Conservation (phyloP, 2,329 filamentous ascomycete genomes). For the Trichophaea hybrida region DNA sequence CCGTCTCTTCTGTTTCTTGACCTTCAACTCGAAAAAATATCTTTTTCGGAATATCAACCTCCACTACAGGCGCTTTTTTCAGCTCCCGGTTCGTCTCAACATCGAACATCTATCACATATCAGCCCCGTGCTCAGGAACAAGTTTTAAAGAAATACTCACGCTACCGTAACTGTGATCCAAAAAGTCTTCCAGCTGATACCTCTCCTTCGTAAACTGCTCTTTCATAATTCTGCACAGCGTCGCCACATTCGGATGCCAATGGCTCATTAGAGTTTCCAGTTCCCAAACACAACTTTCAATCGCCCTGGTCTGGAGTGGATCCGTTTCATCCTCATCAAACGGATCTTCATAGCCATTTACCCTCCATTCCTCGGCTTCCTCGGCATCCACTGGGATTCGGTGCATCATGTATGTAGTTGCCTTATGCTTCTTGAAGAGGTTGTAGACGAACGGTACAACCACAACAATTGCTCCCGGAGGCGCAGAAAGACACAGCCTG, state of each 20-base stretch:
- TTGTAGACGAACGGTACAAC: conserved; percentile 94
- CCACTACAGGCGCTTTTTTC: conserved; percentile 75
- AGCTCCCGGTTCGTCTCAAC: conserved; percentile 70
- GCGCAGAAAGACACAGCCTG: conserved; percentile 69
- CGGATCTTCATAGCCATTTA: conserved; percentile 53
- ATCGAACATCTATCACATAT: conserved; percentile 53
- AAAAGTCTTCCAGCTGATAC: conserved; percentile 92
- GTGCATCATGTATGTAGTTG: conserved; percentile 93
- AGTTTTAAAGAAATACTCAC: conserved; percentile 37
- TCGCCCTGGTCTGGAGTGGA: conserved; percentile 70
- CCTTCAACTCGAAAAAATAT: conserved; percentile 40
- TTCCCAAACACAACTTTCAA: conserved; percentile 92
- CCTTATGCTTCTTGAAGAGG: conserved; percentile 73
- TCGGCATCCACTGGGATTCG: conserved; percentile 44
- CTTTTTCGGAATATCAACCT: conserved; percentile 83
- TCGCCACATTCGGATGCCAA: conserved; percentile 93
- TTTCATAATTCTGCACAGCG: conserved; percentile 80
- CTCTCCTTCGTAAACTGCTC: conserved; percentile 94
- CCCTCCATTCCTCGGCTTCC: conserved; percentile 45
- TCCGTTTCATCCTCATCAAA: conserved; percentile 64
- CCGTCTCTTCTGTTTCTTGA: background rate
- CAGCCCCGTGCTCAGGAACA: conserved; percentile 25
- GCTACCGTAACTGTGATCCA: conserved; percentile 81
- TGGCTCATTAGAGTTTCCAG: conserved; percentile 79
- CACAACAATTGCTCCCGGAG: conserved; percentile 75